Percentiles rank a stretch among this genome's conserved stretches.
These are phyloP conservation scores for Exophiala bonariae DNA, from an alignment of 2,329 filamentous ascomycete genomes.

Conservation along the genomic window DNA sequence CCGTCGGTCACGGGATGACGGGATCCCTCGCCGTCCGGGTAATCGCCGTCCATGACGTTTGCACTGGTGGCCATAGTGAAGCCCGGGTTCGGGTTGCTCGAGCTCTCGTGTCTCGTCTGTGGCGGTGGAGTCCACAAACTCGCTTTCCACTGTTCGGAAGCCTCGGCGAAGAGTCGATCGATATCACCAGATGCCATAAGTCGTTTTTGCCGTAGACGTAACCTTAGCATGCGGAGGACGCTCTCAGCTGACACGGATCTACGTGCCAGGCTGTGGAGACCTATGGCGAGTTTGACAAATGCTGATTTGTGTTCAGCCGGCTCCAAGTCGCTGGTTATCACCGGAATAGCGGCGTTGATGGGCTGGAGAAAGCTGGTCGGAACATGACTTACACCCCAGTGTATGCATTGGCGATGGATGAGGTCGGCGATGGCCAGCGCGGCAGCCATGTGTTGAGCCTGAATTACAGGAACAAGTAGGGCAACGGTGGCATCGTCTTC, in stretches of 20 bases:
- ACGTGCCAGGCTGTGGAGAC: conserved; percentile 3
- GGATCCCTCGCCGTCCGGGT: no score
- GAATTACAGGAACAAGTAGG: conserved; percentile 4
- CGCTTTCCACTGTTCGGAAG: conserved; percentile 1
- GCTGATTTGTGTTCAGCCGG: conserved; percentile 4
- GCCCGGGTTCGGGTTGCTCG: no score
- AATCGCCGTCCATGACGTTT: no score
- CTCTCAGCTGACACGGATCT: conserved; percentile 7
- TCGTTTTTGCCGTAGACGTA: conserved; percentile 2
- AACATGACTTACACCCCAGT: conserved; percentile 7
- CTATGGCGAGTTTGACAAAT: conserved; percentile 7
- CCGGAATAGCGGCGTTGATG: conserved; percentile 5
- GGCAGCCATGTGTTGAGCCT: conserved; percentile 7
- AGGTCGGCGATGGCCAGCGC: conserved; percentile 7
- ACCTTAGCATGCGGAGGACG: conserved; percentile 6
- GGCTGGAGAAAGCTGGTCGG: conserved; percentile 9
- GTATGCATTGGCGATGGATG: conserved; percentile 4
- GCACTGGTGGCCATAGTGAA: no score
- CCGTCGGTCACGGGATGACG: neutral
- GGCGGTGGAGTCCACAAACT: conserved; percentile 2
- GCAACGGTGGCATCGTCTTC: conserved; percentile 7
- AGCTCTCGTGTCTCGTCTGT: neutral
- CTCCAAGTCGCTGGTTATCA: conserved; percentile 6
- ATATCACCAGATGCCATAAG: conserved; percentile 4
- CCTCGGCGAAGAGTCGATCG: conserved; percentile 5